phyloP scores from a whole-genome alignment of 306 rosid genomes.

The Prosopis cineraria region DNA sequence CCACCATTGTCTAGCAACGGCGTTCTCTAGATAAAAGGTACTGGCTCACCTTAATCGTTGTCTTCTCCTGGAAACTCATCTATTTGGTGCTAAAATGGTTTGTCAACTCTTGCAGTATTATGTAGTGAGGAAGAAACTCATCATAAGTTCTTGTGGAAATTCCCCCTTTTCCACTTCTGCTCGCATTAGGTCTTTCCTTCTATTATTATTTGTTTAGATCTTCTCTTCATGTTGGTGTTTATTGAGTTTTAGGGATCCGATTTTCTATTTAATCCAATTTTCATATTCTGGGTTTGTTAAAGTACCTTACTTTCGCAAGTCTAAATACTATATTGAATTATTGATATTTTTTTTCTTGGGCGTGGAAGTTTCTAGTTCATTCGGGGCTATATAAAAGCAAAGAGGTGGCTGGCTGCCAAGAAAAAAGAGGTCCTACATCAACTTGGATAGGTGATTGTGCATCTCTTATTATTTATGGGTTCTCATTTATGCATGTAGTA shows the following conservation, averaged over 20 bases:
- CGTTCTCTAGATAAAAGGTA: no score
- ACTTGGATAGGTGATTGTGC: slow-evolving; percentile 49
- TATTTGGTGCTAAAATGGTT: no score
- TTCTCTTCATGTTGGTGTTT: background rate
- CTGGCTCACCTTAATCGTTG: no score
- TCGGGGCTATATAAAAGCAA: slow-evolving; percentile 67
- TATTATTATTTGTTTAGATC: background rate
- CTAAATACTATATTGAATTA: background rate
- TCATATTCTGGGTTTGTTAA: background rate
- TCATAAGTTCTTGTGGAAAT: no score
- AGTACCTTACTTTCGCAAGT: background rate
- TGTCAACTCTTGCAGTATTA: no score
- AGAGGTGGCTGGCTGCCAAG: slow-evolving; percentile 62
- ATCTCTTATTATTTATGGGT: background rate
- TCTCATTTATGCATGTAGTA: background rate
- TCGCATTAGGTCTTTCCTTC: background rate
- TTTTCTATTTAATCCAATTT: background rate
- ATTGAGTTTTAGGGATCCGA: slow-evolving; percentile 22
- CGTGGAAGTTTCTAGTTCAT: slow-evolving; percentile 48
- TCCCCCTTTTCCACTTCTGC: background rate
- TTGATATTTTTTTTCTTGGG: slow-evolving; percentile 1
- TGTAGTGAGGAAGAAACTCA: no score
- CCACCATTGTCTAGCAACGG: no score
- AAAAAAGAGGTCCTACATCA: slow-evolving; percentile 64
- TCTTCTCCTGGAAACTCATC: no score